These are phyloP conservation scores for Alternaria conjuncta DNA, from an alignment of 2,329 filamentous ascomycete genomes.

Conservation along the genomic window DNA sequence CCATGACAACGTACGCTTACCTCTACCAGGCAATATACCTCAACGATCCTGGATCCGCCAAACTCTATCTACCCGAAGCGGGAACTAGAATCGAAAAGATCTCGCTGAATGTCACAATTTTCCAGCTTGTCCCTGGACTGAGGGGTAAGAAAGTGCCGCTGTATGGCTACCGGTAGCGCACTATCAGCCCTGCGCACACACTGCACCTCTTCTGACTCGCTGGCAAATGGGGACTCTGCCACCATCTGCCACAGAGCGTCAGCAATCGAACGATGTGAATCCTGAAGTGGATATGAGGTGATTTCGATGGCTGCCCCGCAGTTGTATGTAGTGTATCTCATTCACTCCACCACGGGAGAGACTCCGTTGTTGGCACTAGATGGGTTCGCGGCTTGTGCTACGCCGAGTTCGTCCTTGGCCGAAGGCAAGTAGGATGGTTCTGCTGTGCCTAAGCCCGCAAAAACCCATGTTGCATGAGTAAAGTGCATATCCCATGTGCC, in stretches of 20 bases:
- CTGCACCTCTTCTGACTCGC: conserved; percentile 6
- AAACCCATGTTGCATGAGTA: conserved; percentile 28
- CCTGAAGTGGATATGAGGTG: conserved; percentile 21
- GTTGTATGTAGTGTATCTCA: conserved; percentile 9
- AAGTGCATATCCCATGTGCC: conserved; percentile 25
- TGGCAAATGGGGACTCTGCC: neutral
- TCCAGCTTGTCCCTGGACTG: conserved; percentile 5
- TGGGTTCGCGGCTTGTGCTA: conserved; percentile 23
- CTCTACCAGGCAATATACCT: conserved; percentile 20
- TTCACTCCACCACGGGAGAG: conserved; percentile 18
- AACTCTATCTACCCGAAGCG: conserved; percentile 44
- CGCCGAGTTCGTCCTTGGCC: conserved; percentile 22
- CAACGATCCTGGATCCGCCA: conserved; percentile 26
- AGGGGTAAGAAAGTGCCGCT: neutral
- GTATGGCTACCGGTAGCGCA: conserved; percentile 2
- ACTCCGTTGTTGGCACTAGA: conserved; percentile 25
- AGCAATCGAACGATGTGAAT: conserved; percentile 8
- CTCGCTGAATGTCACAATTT: conserved; percentile 31
- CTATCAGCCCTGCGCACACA: conserved; percentile 1
- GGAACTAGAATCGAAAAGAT: conserved; percentile 44
- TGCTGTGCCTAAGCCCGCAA: conserved; percentile 30
- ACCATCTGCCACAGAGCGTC: conserved; percentile 2
- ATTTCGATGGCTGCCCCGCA: conserved; percentile 26
- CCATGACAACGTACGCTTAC: conserved; percentile 18
- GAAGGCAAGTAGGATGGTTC: conserved; percentile 24